These are phyloP conservation scores for Helichrysum umbraculigerum DNA, from an alignment of 129 eudicot species.

Conservation along the genomic window DNA sequence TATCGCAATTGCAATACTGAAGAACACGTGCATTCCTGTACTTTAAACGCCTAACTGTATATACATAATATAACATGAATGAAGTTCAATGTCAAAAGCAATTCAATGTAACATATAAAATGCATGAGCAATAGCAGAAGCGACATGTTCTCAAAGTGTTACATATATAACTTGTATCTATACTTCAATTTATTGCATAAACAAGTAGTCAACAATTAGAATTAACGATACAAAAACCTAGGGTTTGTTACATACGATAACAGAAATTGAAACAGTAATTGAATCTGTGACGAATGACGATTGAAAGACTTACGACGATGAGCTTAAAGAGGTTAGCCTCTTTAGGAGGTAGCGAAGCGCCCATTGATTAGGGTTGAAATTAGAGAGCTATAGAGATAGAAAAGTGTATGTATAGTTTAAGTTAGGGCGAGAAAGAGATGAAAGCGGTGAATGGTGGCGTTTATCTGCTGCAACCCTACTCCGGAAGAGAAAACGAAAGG, in stretches of 20 bases:
- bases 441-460: conserved; percentile 62
- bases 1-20: background rate
- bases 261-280: conserved; percentile 25
- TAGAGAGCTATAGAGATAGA: conserved; percentile 13
- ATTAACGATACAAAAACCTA: conserved; percentile 28
- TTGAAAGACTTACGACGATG: conserved; percentile 71
- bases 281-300: conserved; percentile 14
- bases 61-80: too few species aligned
- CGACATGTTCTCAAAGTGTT: background rate
- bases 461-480: conserved; percentile 91
- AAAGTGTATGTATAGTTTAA: conserved; percentile 15
- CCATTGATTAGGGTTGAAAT: conserved; percentile 48
- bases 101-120: too few species aligned
- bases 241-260: conserved; percentile 32
- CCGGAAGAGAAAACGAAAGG: background rate
- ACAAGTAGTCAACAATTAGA: background rate
- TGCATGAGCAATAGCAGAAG: background rate
- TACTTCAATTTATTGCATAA: background rate
- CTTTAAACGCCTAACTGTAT: background rate
- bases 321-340: conserved; percentile 98
- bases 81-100: background rate
- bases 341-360: conserved; percentile 93
- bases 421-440: conserved; percentile 19
- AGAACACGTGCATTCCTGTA: background rate
- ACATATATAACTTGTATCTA: background rate